These are phyloP conservation scores for Colletotrichum costaricense DNA, from an alignment of 2,329 filamentous ascomycete genomes.

Conservation along the genomic window DNA sequence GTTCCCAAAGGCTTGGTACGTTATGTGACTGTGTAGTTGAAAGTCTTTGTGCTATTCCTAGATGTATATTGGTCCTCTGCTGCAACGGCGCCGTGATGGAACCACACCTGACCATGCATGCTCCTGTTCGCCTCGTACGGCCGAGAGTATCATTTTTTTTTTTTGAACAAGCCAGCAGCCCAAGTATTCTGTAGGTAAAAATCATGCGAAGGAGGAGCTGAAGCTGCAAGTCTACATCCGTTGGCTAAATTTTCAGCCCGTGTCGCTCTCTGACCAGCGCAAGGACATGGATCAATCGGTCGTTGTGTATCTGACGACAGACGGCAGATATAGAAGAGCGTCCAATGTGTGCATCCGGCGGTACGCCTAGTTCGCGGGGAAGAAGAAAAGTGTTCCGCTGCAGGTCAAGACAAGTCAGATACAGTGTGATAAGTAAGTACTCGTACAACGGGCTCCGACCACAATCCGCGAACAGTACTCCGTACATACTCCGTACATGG, in stretches of 20 bases:
- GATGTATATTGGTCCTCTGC: neutral
- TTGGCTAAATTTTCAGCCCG: neutral
- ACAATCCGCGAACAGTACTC: neutral
- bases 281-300: neutral
- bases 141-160: neutral
- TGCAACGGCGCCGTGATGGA: neutral
- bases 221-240: neutral
- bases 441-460: neutral
- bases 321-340: neutral
- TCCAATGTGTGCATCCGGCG: neutral
- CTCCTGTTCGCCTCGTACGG: neutral
- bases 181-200: neutral
- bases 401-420: neutral
- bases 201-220: neutral
- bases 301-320: neutral
- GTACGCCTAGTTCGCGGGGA: slow-evolving; percentile 9
- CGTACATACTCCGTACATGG: neutral
- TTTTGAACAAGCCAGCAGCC: neutral
- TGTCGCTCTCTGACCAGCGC: neutral
- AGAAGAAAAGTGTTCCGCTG: slow-evolving; percentile 11
- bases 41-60: neutral
- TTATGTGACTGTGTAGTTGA: neutral
- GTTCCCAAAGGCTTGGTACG: neutral
- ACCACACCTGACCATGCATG: neutral
- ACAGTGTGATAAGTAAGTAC: neutral